Evolutionary conservation across 2,329 filamentous ascomycete genomes (phyloP).

Genomic region (Botrytis paeoniae): DNA sequence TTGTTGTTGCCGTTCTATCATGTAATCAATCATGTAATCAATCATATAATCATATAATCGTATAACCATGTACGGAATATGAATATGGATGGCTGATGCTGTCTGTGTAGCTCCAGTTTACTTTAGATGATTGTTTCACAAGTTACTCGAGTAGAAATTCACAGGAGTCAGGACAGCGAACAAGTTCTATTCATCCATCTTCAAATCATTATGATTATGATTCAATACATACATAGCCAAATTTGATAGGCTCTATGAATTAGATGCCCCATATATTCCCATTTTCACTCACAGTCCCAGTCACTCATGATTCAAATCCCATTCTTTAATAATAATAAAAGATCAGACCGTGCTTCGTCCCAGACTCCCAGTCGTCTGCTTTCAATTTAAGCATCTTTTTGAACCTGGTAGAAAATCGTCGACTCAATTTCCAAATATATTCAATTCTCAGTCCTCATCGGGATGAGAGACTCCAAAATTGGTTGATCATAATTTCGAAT

Average conservation of each 20-base stretch:
- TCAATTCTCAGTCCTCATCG: neutral
- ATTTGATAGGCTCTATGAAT: neutral
- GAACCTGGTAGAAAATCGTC: neutral
- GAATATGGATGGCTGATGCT: conserved; percentile 3
- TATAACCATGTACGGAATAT: neutral
- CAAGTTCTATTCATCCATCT: neutral
- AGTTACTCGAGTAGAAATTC: neutral
- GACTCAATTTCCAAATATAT: neutral
- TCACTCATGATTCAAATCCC: neutral
- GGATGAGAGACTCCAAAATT: neutral
- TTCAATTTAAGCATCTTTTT: conserved; percentile 7
- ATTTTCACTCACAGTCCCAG: no score
- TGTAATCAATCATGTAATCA: neutral
- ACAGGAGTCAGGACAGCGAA: neutral
- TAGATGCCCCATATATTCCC: neutral
- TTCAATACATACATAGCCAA: neutral
- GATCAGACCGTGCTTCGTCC: neutral
- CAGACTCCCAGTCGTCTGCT: neutral
- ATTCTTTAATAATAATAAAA: neutral
- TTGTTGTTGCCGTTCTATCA: neutral
- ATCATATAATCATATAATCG: no score
- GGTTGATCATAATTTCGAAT: conserved; percentile 13
- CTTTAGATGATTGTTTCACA: neutral
- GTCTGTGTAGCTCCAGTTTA: neutral
- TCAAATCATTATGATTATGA: neutral